Evolutionary conservation across 164 flowering plant species (phyloP), one percentile per base, ranked within the genome.

Genomic region (Platanus orientalis): DNA sequence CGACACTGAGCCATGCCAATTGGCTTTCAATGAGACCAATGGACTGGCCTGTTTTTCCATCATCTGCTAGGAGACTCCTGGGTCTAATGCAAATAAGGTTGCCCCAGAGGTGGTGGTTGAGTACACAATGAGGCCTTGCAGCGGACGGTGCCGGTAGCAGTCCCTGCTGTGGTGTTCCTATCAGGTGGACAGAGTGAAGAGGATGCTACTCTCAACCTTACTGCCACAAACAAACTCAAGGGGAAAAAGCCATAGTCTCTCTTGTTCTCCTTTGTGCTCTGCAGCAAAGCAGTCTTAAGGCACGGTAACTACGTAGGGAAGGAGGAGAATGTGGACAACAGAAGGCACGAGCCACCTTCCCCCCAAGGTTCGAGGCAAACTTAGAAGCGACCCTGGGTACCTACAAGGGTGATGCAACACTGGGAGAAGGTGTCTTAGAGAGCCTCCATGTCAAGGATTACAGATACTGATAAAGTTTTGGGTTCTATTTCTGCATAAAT

Each of bases 41-140:
- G 85, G 85, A 17, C 60, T 81, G 55, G 85, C 85, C n/a, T 75
- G 81, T 6, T 81, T 79, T 58, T 83, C 85, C 68, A 79, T 81
- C 58, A 79, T 81, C 58, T 81, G 85, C 83, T 82, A 79, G 66
- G 81, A 81, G 69, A 80, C 84, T 1, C 84, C 84, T 2, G 84
- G 80, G 5, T 78, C 84, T 1, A 81, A 80, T 0, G 34, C 84
- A 4, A 65, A 75, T 63, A 80, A 80, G 73, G 84, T 75, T 3
- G 32, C 78, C 6, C 84, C 81, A 0, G 75, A 80, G 32, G 80
- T 80, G 25, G 45, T 78, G 21, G 84, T 82, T n/a, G 78, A 76
- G 73, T 72, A 80, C 68, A 80, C 84, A 0, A 78, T 80, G 4
- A 64, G 80, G 75, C 84, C 2, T 62, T 80, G 57, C 81, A 73